Evolutionary conservation across 768 basidiomycete genomes (phyloP).

Genomic region (Leccinum longicurvipes): DNA sequence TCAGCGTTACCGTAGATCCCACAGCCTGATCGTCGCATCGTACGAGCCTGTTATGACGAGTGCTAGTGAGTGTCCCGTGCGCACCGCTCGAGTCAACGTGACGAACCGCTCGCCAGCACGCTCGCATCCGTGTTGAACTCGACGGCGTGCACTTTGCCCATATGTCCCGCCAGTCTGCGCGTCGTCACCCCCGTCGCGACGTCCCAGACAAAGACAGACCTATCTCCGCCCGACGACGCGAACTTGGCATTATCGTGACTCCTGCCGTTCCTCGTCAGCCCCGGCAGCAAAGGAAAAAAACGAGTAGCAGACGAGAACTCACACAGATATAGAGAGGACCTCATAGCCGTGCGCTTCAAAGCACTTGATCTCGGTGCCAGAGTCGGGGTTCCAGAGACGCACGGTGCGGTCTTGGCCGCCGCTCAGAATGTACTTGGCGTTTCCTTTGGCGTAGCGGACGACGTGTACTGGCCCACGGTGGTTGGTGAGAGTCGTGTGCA

Average conservation of each 20-base stretch:
- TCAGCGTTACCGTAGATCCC: constrained; percentile 74
- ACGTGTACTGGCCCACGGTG: constrained; percentile 90
- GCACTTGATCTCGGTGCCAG: constrained; percentile 85
- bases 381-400: constrained; percentile 84
- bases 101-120: constrained; percentile 80
- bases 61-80: neutral
- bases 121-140: constrained; percentile 87
- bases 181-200: constrained; percentile 84
- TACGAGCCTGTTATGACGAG: constrained; percentile 67
- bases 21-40: constrained; percentile 86
- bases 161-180: constrained; percentile 81
- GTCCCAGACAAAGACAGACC: constrained; percentile 93
- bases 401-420: constrained; percentile 91
- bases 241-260: constrained; percentile 93
- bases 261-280: constrained; percentile 34
- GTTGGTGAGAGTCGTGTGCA: constrained; percentile 58
- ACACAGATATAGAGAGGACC: constrained; percentile 89
- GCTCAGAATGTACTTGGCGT: constrained; percentile 85
- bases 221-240: constrained; percentile 91
- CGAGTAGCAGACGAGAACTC: constrained; percentile 28
- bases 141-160: constrained; percentile 86
- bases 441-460: constrained; percentile 86
- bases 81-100: neutral
- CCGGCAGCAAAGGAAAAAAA: neutral
- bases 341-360: constrained; percentile 96